Conservation (phyloP, 2,329 filamentous ascomycete genomes). For the Botrytis byssoidea region DNA sequence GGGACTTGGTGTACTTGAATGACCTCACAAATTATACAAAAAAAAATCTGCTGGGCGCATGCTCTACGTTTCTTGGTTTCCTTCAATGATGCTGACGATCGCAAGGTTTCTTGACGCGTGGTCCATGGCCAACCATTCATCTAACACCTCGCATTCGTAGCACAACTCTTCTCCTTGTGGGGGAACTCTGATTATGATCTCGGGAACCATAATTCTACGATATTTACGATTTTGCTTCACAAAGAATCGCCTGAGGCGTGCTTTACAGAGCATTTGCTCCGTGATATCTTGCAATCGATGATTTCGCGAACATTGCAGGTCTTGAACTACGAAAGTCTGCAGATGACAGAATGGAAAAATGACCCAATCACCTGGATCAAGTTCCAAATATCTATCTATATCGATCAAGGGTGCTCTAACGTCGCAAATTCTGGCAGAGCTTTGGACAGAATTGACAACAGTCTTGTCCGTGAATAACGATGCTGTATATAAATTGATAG, state of each 20-base stretch:
- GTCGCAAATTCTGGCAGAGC: not conserved
- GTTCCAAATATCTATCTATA: not conserved
- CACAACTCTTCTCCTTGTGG: not conserved
- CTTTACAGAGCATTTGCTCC: not conserved
- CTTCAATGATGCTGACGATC: not conserved
- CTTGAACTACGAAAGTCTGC: not conserved
- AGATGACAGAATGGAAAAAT: not conserved
- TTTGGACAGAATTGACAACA: not conserved
- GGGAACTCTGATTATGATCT: not conserved
- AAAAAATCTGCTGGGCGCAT: not conserved
- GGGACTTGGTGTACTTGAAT: not conserved
- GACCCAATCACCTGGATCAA: fast-evolving
- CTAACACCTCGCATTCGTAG: not conserved
- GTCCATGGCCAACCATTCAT: not conserved
- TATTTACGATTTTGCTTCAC: not conserved
- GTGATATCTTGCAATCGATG: slow-evolving; percentile 2
- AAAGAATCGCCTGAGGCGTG: not conserved
- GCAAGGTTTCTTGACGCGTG: not conserved
- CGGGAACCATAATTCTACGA: not conserved
- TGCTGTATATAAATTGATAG: not conserved
- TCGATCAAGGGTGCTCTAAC: not conserved
- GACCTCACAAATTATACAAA: not conserved
- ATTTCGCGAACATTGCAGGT: not conserved
- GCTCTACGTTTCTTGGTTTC: not conserved
- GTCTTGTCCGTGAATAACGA: not conserved